A percentile compares a stretch with the other conserved stretches of the same genome.
Evolutionary conservation across 2,329 filamentous ascomycete species (phyloP).

Genomic region (Sclerotinia minor): DNA sequence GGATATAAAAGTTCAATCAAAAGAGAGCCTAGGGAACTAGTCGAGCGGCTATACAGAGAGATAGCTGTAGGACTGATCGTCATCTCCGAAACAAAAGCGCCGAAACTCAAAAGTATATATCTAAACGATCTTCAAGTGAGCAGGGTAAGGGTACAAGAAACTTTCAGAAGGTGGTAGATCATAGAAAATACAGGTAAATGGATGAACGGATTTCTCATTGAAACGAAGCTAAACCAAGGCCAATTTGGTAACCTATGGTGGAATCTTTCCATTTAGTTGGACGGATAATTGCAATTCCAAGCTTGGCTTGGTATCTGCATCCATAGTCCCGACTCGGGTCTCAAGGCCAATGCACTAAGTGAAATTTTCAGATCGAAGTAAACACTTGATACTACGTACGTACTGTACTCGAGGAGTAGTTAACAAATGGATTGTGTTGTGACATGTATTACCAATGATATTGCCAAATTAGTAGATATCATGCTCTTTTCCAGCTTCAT

Average conservation of each 20-base stretch:
- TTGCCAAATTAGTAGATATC: no score
- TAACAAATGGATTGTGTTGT: no score
- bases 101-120: not conserved
- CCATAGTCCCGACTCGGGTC: conserved; percentile 7
- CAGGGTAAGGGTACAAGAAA: not conserved
- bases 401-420: no score
- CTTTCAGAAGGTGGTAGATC: no score
- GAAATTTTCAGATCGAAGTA: not conserved
- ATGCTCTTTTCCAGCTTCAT: not conserved
- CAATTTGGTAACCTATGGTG: no score
- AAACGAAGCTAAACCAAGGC: no score
- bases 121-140: not conserved
- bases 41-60: not conserved
- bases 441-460: no score
- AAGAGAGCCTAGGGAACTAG: not conserved
- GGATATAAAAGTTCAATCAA: not conserved
- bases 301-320: not conserved
- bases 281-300: not conserved
- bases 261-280: no score
- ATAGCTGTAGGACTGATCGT: not conserved
- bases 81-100: not conserved
- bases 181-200: no score
- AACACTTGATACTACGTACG: no score
- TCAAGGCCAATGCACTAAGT: not conserved
- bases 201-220: no score